These are phyloP conservation scores for Penicillium sp. DNA, from an alignment of 2,329 filamentous ascomycete species.

Conservation along the genomic window DNA sequence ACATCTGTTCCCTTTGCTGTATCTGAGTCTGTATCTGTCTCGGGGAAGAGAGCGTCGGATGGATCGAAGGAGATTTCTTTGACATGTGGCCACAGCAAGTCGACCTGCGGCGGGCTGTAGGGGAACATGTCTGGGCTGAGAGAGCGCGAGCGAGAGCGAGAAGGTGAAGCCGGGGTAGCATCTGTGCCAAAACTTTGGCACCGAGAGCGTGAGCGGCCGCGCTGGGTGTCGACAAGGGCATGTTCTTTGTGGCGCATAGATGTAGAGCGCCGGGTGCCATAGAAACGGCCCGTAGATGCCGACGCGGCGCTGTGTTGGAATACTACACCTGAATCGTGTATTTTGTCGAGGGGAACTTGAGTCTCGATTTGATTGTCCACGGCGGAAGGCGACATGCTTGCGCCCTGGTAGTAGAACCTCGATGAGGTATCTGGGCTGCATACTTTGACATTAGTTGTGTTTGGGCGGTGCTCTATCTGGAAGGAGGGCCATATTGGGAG, in stretches of 20 bases:
- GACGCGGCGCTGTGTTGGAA: slow-evolving; percentile 4
- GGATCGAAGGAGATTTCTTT: slow-evolving; percentile 2
- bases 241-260: slow-evolving; percentile 9
- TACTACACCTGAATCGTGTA: slow-evolving; percentile 17
- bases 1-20: background rate
- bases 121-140: slow-evolving; percentile 17
- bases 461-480: background rate
- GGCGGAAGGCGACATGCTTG: slow-evolving; percentile 8
- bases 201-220: slow-evolving; percentile 4
- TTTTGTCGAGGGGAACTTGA: background rate
- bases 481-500: slow-evolving; percentile 18
- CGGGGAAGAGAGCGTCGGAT: background rate
- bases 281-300: slow-evolving; percentile 14
- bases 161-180: slow-evolving; percentile 1
- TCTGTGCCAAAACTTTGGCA: slow-evolving; percentile 16
- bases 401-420: slow-evolving; percentile 3
- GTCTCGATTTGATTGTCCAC: background rate
- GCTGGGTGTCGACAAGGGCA: background rate
- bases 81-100: slow-evolving; percentile 9
- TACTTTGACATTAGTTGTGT: background rate
- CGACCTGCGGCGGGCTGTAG: slow-evolving; percentile 21
- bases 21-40: background rate
- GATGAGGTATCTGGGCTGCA: slow-evolving; percentile 1
- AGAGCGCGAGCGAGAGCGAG: slow-evolving; percentile 8
- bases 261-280: slow-evolving; percentile 12